phyloP scores from a whole-genome alignment of 139 green algal genomes.

The Closterium sp. region DNA sequence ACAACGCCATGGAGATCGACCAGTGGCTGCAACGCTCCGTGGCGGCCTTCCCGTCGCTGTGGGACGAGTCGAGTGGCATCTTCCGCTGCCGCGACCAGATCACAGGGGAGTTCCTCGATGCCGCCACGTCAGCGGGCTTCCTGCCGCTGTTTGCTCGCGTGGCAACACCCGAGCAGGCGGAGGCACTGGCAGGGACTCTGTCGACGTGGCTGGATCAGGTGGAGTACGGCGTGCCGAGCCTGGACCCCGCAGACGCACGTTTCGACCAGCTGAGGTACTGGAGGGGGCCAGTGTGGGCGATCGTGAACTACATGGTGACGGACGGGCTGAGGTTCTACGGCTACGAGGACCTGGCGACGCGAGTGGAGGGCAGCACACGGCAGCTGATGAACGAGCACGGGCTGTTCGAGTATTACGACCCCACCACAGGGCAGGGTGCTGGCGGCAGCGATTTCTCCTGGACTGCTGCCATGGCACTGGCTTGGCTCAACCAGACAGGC shows the following conservation, averaged over 20 bases:
- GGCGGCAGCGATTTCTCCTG: slow-evolving; percentile 41
- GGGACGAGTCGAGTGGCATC: slow-evolving; percentile 22
- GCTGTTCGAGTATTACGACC: slow-evolving; percentile 32
- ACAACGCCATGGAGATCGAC: slow-evolving; percentile 26
- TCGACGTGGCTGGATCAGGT: slow-evolving; percentile 21
- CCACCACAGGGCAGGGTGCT: slow-evolving; percentile 27
- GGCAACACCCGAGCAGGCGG: neutral
- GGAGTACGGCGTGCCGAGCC: slow-evolving; percentile 17
- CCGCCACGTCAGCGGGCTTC: slow-evolving; percentile 25
- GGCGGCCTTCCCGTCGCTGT: slow-evolving; percentile 15
- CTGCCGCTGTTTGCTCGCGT: slow-evolving; percentile 22
- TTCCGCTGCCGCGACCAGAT: slow-evolving; percentile 28
- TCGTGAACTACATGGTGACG: slow-evolving; percentile 46
- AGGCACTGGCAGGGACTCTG: slow-evolving; percentile 15
- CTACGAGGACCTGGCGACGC: slow-evolving; percentile 15
- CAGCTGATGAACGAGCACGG: slow-evolving; percentile 11
- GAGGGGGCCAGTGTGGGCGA: slow-evolving; percentile 39
- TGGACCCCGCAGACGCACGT: slow-evolving; percentile 15
- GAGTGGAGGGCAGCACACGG: slow-evolving; percentile 10
- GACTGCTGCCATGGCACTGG: slow-evolving; percentile 37
- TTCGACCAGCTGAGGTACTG: slow-evolving; percentile 41
- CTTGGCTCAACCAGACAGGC: slow-evolving; percentile 30
- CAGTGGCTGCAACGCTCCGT: slow-evolving; percentile 3
- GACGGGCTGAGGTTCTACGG: slow-evolving; percentile 31
- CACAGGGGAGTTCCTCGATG: slow-evolving; percentile 9